A percentile compares a stretch with the other conserved stretches of the same genome.
Evolutionary conservation across 2,329 filamentous ascomycete genomes (phyloP).

Genomic region (Lasiodiplodia sp.): DNA sequence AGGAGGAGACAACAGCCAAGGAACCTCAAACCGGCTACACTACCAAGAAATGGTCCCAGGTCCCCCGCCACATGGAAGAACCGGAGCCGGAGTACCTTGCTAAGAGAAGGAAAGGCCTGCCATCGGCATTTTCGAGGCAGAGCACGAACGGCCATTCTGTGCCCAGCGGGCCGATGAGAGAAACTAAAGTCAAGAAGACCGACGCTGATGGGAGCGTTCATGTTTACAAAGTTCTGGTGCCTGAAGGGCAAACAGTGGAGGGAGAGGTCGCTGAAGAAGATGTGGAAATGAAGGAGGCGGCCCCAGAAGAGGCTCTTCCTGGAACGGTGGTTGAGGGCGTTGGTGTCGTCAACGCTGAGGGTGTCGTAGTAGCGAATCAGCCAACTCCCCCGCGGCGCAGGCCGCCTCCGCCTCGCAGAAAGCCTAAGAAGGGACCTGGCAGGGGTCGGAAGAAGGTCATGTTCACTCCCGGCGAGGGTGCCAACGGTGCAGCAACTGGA

Average conservation of each 20-base stretch:
- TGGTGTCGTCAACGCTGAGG: slow-evolving; percentile 67
- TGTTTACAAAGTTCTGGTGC: slow-evolving; percentile 82
- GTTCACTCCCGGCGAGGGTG: slow-evolving; percentile 58
- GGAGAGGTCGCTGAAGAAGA: slow-evolving; percentile 76
- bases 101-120: slow-evolving; percentile 66
- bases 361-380: slow-evolving; percentile 62
- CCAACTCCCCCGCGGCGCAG: slow-evolving; percentile 65
- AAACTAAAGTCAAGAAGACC: slow-evolving; percentile 79
- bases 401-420: slow-evolving; percentile 80
- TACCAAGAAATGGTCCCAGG: slow-evolving; percentile 64
- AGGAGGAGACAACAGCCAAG: slow-evolving; percentile 50
- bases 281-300: slow-evolving; percentile 54
- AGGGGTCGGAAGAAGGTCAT: slow-evolving; percentile 79
- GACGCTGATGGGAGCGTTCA: slow-evolving; percentile 81
- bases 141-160: slow-evolving; percentile 7
- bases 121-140: slow-evolving; percentile 48
- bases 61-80: slow-evolving; percentile 64
- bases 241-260: slow-evolving; percentile 79
- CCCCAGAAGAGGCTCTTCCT: slow-evolving; percentile 52
- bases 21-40: slow-evolving; percentile 60
- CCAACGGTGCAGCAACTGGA: slow-evolving; percentile 46
- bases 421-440: slow-evolving; percentile 76
- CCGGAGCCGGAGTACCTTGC: slow-evolving; percentile 69
- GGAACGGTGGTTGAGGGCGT: slow-evolving; percentile 67
- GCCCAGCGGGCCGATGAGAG: slow-evolving; percentile 63